A percentile compares a stretch with the other conserved stretches of the same genome.
These are phyloP conservation scores for Macadamia tetraphylla DNA, from an alignment of 164 flowering plant species.

Conservation along the genomic window DNA sequence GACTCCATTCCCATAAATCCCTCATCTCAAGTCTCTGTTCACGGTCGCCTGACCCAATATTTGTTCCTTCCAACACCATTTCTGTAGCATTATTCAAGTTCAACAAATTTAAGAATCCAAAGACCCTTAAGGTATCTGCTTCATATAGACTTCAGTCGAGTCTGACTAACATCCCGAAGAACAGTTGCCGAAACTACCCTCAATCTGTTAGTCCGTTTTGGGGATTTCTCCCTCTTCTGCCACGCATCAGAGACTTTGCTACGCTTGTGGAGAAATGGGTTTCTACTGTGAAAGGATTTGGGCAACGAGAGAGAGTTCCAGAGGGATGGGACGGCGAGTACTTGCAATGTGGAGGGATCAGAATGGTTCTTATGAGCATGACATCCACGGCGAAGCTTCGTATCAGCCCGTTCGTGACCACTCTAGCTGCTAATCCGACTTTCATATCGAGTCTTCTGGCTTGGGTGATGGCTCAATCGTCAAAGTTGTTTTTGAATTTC, in stretches of 20 bases:
- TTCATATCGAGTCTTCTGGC: constrained; percentile 65
- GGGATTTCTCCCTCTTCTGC: constrained; percentile 28
- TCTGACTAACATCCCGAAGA: constrained; percentile 9
- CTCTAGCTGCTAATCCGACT: constrained; percentile 74
- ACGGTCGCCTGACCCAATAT: neutral
- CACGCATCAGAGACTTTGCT: constrained; percentile 25
- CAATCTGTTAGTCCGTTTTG: constrained; percentile 23
- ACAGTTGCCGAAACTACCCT: constrained; percentile 4
- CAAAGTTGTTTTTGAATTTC: constrained; percentile 62
- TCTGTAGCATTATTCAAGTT: neutral
- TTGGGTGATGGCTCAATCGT: constrained; percentile 64
- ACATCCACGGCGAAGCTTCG: constrained; percentile 48
- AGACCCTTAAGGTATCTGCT: constrained; percentile 3
- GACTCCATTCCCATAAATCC: neutral
- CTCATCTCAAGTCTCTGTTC: neutral
- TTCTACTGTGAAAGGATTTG: constrained; percentile 13
- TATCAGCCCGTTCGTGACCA: constrained; percentile 62
- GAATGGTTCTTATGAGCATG: constrained; percentile 51
- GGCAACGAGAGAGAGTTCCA: constrained; percentile 8
- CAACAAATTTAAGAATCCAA: neutral
- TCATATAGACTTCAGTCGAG: constrained; percentile 13
- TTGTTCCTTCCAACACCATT: neutral
- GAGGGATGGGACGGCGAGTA: constrained; percentile 13
- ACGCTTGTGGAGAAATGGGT: constrained; percentile 21
- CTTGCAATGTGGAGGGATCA: constrained; percentile 55